A percentile compares a stretch with the other conserved stretches of the same genome.
phyloP scores from a whole-genome alignment of 2,329 filamentous ascomycete genomes.

The Colletotrichum musae region DNA sequence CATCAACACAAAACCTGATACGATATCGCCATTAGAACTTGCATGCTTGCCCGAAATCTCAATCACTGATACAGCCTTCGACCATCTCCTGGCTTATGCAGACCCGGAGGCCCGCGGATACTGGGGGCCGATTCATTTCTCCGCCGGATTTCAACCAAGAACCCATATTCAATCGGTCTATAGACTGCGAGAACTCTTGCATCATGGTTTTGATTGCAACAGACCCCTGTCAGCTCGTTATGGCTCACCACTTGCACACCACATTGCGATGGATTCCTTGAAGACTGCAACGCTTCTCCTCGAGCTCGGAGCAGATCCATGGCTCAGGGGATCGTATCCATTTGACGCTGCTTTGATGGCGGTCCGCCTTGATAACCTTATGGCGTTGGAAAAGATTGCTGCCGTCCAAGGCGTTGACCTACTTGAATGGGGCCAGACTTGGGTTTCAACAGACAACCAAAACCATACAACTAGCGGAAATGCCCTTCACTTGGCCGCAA shows the following conservation, averaged over 20 bases:
- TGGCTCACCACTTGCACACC: neutral
- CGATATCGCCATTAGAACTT: neutral
- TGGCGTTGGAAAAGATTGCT: neutral
- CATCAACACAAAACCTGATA: neutral
- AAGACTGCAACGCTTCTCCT: neutral
- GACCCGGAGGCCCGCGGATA: neutral
- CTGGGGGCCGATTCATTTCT: neutral
- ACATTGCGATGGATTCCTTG: neutral
- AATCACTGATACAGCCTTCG: neutral
- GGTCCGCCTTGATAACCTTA: accelerated
- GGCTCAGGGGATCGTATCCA: neutral
- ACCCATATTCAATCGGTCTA: neutral
- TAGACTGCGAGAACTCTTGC: neutral
- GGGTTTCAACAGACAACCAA: neutral
- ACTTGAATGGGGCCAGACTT: neutral
- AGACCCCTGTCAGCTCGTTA: neutral
- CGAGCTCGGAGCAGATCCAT: neutral
- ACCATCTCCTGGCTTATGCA: neutral
- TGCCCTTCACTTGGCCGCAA: neutral
- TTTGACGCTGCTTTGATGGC: neutral
- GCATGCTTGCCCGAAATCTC: neutral
- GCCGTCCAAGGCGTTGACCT: neutral
- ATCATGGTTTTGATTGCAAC: neutral
- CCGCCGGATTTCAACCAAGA: neutral
- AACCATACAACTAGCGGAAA: neutral